Percentiles rank a stretch among this genome's conserved stretches.
These are phyloP conservation scores for Pythium inflatum DNA, from an alignment of 352 stramenopile genomes.

Conservation along the genomic window DNA sequence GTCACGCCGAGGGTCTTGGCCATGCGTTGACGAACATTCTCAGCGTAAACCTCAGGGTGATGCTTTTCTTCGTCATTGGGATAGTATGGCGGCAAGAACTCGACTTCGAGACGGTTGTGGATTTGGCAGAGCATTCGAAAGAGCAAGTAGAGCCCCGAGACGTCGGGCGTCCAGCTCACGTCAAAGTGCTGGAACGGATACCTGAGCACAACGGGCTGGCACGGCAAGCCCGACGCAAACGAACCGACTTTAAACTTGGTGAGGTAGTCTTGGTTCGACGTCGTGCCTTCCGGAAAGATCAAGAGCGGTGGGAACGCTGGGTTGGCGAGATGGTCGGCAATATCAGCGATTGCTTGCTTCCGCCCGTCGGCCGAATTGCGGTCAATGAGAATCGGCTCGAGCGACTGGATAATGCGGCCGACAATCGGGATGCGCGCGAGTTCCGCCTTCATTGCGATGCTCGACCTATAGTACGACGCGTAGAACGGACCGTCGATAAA, in stretches of 20 bases:
- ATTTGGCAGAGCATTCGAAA: constrained; percentile 73
- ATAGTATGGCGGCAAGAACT: constrained; percentile 60
- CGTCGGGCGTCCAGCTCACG: constrained; percentile 65
- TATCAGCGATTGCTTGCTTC: constrained; percentile 63
- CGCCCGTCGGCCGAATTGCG: constrained; percentile 52
- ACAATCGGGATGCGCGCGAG: constrained; percentile 59
- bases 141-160: constrained; percentile 57
- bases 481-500: constrained; percentile 76
- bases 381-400: constrained; percentile 71
- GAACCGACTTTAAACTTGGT: constrained; percentile 81
- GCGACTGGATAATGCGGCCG: constrained; percentile 60
- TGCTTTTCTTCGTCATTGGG: constrained; percentile 46
- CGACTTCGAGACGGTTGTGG: constrained; percentile 66
- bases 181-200: constrained; percentile 80
- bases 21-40: constrained; percentile 65
- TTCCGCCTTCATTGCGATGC: constrained; percentile 78
- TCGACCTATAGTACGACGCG: constrained; percentile 53
- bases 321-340: constrained; percentile 54
- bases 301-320: constrained; percentile 57
- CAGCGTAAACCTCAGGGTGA: constrained; percentile 57
- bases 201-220: constrained; percentile 60
- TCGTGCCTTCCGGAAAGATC: constrained; percentile 78
- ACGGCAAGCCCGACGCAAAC: constrained; percentile 61
- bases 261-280: constrained; percentile 66
- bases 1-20: constrained; percentile 46